These are phyloP conservation scores for Bipolaris sorokiniana DNA, from an alignment of 2,329 filamentous ascomycete species.

Conservation along the genomic window DNA sequence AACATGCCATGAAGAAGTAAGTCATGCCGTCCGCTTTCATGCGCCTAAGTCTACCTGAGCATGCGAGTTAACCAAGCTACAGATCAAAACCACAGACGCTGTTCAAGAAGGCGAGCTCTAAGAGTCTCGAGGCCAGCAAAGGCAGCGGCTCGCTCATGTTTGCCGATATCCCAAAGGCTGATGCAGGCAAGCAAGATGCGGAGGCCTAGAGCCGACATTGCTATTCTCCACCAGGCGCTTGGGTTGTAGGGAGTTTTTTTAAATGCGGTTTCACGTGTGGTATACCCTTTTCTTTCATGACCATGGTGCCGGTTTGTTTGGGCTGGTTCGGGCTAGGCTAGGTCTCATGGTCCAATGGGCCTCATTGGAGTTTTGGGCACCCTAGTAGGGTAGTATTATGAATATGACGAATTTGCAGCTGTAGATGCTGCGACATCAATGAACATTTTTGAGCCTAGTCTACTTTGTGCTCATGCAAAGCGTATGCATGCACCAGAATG, in stretches of 20 bases:
- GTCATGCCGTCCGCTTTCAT: slow-evolving; percentile 4
- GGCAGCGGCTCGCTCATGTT: slow-evolving; percentile 43
- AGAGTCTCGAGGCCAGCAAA: slow-evolving; percentile 48
- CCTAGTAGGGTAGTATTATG: slow-evolving; percentile 13
- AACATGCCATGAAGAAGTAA: slow-evolving; percentile 75
- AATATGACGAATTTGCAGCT: slow-evolving; percentile 15
- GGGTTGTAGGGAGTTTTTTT: neutral
- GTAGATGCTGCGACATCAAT: neutral
- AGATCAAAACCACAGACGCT: slow-evolving; percentile 51
- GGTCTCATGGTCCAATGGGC: neutral
- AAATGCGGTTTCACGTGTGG: neutral
- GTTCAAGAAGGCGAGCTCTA: slow-evolving; percentile 51
- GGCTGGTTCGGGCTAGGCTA: neutral
- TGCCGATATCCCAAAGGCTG: slow-evolving; percentile 45
- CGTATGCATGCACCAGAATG: slow-evolving; percentile 2
- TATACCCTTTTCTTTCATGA: slow-evolving; percentile 10
- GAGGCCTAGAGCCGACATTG: neutral
- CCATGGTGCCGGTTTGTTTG: neutral
- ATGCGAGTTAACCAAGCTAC: slow-evolving; percentile 18
- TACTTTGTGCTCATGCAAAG: neutral
- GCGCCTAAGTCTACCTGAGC: neutral
- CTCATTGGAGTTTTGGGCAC: slow-evolving; percentile 5
- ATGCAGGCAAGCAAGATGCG: slow-evolving; percentile 11
- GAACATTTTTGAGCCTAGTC: neutral
- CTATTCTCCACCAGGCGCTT: neutral